Evolutionary conservation across 169 alveolate species (phyloP).

Genomic region (Cyclospora cayetanensis): DNA sequence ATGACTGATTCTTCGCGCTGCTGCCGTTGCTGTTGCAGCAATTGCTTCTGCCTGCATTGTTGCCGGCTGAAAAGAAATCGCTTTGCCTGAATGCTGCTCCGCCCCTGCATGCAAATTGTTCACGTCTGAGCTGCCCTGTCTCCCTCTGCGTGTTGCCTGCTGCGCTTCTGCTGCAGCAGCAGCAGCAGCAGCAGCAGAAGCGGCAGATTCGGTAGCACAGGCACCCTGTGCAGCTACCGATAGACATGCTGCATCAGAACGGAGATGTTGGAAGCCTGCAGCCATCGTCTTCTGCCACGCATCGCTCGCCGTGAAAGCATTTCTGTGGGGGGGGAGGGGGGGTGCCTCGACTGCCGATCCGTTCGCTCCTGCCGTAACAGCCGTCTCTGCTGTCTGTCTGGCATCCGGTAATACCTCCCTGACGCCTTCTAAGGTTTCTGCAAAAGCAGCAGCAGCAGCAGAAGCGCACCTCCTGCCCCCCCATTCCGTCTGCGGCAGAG

Average conservation of each 20-base stretch:
- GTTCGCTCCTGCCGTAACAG: not conserved
- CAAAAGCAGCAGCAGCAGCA: not conserved
- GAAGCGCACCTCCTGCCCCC: not conserved
- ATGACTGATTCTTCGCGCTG: not conserved
- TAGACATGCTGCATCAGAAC: no score
- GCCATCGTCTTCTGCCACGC: no score
- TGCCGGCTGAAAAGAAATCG: not conserved
- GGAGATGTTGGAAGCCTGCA: no score
- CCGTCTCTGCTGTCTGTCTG: not conserved
- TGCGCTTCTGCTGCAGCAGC: not conserved
- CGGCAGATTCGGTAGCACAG: no score
- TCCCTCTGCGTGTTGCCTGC: not conserved
- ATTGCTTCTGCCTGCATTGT: not conserved
- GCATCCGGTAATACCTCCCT: not conserved
- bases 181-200: not conserved
- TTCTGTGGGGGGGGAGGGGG: no score
- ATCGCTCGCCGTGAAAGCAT: no score
- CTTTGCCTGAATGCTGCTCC: not conserved
- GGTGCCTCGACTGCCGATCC: no score
- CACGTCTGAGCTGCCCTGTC: no score
- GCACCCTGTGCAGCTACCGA: no score
- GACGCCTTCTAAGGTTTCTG: not conserved
- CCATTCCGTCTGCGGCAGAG: not conserved
- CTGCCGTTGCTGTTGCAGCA: slow-evolving; percentile 5
- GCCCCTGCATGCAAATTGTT: no score